Evolutionary conservation across 495 filamentous ascomycete species (phyloP).

Genomic region (Penicillium simplicissimum): DNA sequence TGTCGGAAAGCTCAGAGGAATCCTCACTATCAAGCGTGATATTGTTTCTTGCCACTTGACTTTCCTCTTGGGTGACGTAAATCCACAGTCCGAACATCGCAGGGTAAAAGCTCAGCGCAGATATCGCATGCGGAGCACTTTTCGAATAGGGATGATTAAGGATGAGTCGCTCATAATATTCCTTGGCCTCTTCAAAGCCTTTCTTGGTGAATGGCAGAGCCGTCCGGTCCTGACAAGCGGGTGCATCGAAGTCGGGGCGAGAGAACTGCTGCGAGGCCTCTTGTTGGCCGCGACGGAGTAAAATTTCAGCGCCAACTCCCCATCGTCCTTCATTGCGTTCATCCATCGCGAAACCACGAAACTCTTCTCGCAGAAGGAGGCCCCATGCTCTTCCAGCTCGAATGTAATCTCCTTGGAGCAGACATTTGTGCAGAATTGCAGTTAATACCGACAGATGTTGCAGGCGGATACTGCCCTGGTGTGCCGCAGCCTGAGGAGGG

Average conservation of each 20-base stretch:
- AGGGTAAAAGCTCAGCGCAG: slow-evolving; percentile 61
- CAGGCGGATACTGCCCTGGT: slow-evolving; percentile 44
- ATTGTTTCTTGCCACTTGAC: slow-evolving; percentile 35
- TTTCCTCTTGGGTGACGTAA: slow-evolving; percentile 56
- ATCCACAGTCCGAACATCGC: slow-evolving; percentile 70
- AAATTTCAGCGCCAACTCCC: slow-evolving; percentile 70
- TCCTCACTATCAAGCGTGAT: slow-evolving; percentile 23
- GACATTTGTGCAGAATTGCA: slow-evolving; percentile 60
- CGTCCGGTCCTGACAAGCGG: background rate
- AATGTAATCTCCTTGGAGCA: slow-evolving; percentile 59
- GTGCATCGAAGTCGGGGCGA: background rate
- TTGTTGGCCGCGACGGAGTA: slow-evolving; percentile 50
- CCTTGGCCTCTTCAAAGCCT: slow-evolving; percentile 57
- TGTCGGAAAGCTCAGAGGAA: slow-evolving; percentile 29
- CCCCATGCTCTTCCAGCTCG: slow-evolving; percentile 67
- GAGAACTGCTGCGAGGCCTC: slow-evolving; percentile 1
- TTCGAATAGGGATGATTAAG: slow-evolving; percentile 63
- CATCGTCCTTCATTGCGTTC: slow-evolving; percentile 57
- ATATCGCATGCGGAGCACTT: slow-evolving; percentile 41
- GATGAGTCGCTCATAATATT: slow-evolving; percentile 68
- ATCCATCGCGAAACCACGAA: slow-evolving; percentile 54
- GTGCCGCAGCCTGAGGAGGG: slow-evolving; percentile 37
- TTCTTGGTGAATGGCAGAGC: slow-evolving; percentile 43
- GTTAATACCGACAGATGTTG: slow-evolving; percentile 63
- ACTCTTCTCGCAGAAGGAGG: slow-evolving; percentile 58